These are phyloP conservation scores for Colletotrichum abscissum DNA, from an alignment of 2,329 filamentous ascomycete species.

Conservation along the genomic window DNA sequence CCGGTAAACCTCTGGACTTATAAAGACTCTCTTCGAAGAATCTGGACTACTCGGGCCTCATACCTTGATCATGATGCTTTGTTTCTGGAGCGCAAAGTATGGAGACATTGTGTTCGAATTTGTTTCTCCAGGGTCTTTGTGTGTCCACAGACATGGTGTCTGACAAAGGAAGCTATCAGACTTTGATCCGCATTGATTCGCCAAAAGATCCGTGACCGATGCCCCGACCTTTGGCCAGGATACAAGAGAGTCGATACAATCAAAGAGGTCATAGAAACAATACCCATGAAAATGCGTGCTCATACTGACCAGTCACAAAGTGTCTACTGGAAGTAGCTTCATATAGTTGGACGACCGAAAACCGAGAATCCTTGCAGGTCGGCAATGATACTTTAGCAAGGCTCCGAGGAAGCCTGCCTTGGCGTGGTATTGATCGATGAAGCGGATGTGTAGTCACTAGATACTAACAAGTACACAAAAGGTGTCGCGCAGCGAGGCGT, in stretches of 20 bases:
- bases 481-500: not conserved
- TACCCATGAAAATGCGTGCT: not conserved
- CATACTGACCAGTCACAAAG: not conserved
- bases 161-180: not conserved
- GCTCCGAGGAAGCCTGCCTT: not conserved
- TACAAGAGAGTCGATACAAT: not conserved
- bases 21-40: not conserved
- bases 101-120: not conserved
- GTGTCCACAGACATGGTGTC: no score
- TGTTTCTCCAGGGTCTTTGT: not conserved
- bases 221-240: not conserved
- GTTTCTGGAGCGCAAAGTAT: not conserved
- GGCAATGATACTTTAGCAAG: not conserved
- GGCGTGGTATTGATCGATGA: not conserved
- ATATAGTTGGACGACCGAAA: not conserved
- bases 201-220: not conserved
- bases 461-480: not conserved
- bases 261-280: not conserved
- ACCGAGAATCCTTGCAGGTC: not conserved
- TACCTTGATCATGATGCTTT: not conserved
- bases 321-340: not conserved
- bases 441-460: not conserved
- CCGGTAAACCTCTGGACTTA: not conserved
- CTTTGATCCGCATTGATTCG: not conserved
- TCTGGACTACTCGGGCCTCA: no score